Base-by-base conservation (phyloP, 176 grass and related monocot genomes). In the Microstegium vimineum region DNA sequence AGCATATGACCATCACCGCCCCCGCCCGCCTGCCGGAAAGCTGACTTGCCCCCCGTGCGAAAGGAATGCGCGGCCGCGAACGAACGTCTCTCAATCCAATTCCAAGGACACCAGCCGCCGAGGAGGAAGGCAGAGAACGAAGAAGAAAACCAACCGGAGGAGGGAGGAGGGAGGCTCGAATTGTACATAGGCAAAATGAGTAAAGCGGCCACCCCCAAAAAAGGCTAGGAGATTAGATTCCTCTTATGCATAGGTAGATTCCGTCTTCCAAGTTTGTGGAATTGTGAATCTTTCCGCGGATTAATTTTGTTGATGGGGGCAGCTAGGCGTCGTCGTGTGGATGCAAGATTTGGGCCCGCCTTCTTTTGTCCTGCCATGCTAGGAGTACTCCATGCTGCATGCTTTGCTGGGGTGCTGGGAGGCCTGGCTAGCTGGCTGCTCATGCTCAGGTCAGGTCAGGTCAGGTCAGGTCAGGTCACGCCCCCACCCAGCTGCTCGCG, bases 111-210 rank as follows among this genome's bases (percentile, higher is more conserved):
- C 11, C 41, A 15, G 43, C 45, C 42, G 70, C 46, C 10, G 65
- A 17, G n/a, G n/a, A n/a, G n/a, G n/a, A n/a, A n/a, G 27, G 62
- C n/a, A n/a, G n/a, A n/a, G n/a, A n/a, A n/a, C n/a, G n/a, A n/a
- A n/a, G n/a, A n/a, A n/a, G n/a, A n/a, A n/a, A n/a, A 23, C 68
- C 49, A 17, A 16, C 45, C 14, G 45, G 45, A 46, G 14, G 15
- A 46, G 40, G n/a, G 51, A 64, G n/a, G n/a, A n/a, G n/a, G n/a
- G 4, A 6, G 32, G 13, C 76, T 70, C 34, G 8, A 74, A 78
- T 54, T 78, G 88, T 86, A 83, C 46, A 90, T 82, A 90, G 67
- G 74, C 62, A 52, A 78, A 86, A 49, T 74, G 83, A 83, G 87
- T 81, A 82, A 85, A 81, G 77, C 71, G 80, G 63, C 38, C 47